Evolutionary conservation across 192 early-diverging fungal species (phyloP), one percentile per base, ranked within the genome.

Genomic region (Coemansia sp.): DNA sequence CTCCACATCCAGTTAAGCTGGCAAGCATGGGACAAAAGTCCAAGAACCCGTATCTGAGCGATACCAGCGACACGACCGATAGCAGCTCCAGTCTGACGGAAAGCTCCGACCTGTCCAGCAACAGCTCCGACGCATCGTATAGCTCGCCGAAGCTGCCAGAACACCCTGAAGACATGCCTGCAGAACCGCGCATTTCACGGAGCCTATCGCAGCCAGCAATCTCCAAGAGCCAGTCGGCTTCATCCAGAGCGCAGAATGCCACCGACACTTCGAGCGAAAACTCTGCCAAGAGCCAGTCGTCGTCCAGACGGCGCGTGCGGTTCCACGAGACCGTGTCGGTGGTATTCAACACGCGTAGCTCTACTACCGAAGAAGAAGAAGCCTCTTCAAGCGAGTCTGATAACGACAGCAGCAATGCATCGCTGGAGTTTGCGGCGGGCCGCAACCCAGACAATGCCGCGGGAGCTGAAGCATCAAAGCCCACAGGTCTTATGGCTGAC

Each of bases 311-410:
- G 2, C 73, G 63, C 26, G 73, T 76, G 18, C 46, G 73, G 37
- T 76, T 76, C 55, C 66, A 70, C 32, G 73, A 76, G 26, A 76
- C 73, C 2, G 73, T 76, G 34, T 69, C 73, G 0, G 73, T 76
- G 5, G 73, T 76, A 0, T 69, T 76, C 41, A 76, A 66, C 46
- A 59, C 63, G 5, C 40, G 58, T 11, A 55, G 62, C 23, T 66
- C 66, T 4, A 30, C 40, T 2, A 32, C 66, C 0, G 66, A 65
- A 20, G 62, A 76, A 6, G 56, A 62, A 2, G 32, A 32, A 3
- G 43, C 57, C 11, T 36, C 28, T 37, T 42, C 38, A 5, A 54
- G 57, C 16, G 73, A 66, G 16, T 76, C 73, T 11, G 73, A 70
- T 48, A 70, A 58, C 48, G 58, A 69, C 32, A 70, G 73, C 58